A percentile compares a stretch with the other conserved stretches of the same genome.
phyloP scores from a whole-genome alignment of 2,329 filamentous ascomycete genomes.

The Sporothrix globosa region DNA sequence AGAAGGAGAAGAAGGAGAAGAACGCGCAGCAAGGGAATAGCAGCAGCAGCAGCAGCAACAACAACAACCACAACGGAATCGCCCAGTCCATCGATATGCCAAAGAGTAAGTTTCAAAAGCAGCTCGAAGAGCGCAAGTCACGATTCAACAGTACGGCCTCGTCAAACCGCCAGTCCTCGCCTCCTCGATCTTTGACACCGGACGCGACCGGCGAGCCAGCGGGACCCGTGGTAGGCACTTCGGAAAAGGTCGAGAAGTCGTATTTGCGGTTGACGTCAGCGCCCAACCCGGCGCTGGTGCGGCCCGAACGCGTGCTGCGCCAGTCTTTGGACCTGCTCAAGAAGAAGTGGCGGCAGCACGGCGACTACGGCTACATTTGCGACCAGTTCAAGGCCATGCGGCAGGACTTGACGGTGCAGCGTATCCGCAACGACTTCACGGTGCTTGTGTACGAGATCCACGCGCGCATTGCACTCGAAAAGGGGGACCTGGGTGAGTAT shows the following conservation, averaged over 20 bases:
- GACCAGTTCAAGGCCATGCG: constrained; percentile 99
- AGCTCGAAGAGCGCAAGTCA: constrained; percentile 84
- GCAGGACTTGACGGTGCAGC: constrained; percentile 97
- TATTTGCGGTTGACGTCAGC: constrained; percentile 92
- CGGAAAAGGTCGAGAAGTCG: constrained; percentile 82
- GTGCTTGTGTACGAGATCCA: constrained; percentile 97
- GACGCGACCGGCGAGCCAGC: constrained; percentile 49
- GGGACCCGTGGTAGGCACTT: constrained; percentile 83
- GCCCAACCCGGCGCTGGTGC: constrained; percentile 85
- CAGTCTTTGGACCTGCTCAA: constrained; percentile 87
- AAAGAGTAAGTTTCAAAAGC: constrained; percentile 84
- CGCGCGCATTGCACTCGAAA: constrained; percentile 94
- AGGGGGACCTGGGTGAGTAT: constrained; percentile 99
- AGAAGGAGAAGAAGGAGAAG: constrained; percentile 32
- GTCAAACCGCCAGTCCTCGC: neutral
- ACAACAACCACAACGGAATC: constrained; percentile 20
- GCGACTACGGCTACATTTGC: constrained; percentile 96
- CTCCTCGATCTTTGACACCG: constrained; percentile 56
- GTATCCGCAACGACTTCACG: constrained; percentile 94
- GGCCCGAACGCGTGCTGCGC: constrained; percentile 76
- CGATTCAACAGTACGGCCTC: constrained; percentile 69
- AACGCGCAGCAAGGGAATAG: neutral
- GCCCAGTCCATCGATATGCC: constrained; percentile 43
- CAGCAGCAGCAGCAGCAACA: constrained; percentile 12
- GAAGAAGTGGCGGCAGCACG: constrained; percentile 90